Base-by-base conservation (phyloP, 129 eudicot genomes). In the Flaveria sonorensis region DNA sequence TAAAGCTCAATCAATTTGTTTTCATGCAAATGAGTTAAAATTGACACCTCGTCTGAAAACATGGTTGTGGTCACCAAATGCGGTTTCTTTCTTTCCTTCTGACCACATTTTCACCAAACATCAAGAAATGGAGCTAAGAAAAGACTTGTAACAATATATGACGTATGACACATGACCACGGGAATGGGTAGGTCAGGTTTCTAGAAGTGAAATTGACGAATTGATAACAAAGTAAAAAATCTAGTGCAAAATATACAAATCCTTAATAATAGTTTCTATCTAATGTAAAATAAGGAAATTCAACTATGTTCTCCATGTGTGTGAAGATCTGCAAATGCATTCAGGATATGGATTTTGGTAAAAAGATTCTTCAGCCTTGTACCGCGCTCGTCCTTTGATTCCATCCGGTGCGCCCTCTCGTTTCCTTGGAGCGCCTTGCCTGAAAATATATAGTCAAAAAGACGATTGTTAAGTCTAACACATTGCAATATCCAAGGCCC, bases 291-390 rank as follows among this genome's bases (percentile, higher is more conserved):
- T 16, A 8, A 46, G 68, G 68, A 14, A 77, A n/a, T 42, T 19
- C 19, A 50, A 52, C 40, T 16, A 47, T 75, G 68, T 73, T 60
- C 74, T 26, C 32, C 70, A 2, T 19, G 23, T 48, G 42, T 26
- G 40, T 76, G 75, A 65, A 60, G 88, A 84, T 32, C 46, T 48
- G 57, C 98, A 93, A 76, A 93, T 90, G 75, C 98, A 93, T 82
- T 93, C 98, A 13, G 98, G 98, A 75, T 66, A 90, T 52, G 98
- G 97, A 74, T 93, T 93, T 81, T 90, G 89, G 86, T 90, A 93
- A 68, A 93, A 93, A 9, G 97, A 86, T 83, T 93, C 98, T 75
- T 93, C 98, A 47, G 77, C 85, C 82, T 88, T 86, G 61, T 73
- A 84, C 65, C 91, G 84, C 23, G 93, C 98, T 42, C 98, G 84